Evolutionary conservation across 192 early-diverging fungal genomes (phyloP).

Genomic region (Paraglomus brasilianum): DNA sequence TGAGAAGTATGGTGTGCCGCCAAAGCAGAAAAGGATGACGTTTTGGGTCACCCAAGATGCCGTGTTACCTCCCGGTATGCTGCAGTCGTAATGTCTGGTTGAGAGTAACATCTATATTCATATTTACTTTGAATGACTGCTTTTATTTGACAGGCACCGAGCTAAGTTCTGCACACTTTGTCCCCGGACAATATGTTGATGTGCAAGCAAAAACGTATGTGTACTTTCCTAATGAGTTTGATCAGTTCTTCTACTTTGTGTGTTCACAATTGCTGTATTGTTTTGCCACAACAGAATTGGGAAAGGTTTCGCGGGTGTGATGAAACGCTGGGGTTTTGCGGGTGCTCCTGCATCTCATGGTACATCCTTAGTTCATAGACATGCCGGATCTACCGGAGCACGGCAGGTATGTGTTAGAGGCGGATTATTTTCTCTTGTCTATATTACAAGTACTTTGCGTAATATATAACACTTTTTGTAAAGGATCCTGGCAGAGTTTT

Average conservation of each 20-base stretch:
- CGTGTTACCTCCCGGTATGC: constrained; percentile 65
- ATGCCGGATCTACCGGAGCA: constrained; percentile 85
- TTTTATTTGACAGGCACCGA: constrained; percentile 48
- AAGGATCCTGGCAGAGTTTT: constrained; percentile 85
- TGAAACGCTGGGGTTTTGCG: constrained; percentile 94
- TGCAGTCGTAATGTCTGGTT: constrained; percentile 15
- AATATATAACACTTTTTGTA: neutral
- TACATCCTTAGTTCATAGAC: constrained; percentile 85
- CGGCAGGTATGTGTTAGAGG: constrained; percentile 54
- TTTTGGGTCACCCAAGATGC: constrained; percentile 88
- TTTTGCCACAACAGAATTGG: constrained; percentile 71
- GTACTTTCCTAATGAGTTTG: constrained; percentile 8
- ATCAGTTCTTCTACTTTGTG: neutral
- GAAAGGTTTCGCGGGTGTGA: constrained; percentile 95
- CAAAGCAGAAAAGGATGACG: constrained; percentile 78
- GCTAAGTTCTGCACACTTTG: constrained; percentile 85
- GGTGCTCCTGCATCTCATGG: constrained; percentile 95
- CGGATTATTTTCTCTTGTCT: neutral
- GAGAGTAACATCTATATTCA: constrained; percentile 26
- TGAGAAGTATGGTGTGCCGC: constrained; percentile 62
- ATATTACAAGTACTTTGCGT: neutral
- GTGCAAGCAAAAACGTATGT: constrained; percentile 77
- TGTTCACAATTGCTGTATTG: neutral
- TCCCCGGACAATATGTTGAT: constrained; percentile 95
- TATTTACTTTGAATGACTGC: neutral